Base-by-base conservation (phyloP, 441 rosid genomes). In the Pelargonium australe region DNA sequence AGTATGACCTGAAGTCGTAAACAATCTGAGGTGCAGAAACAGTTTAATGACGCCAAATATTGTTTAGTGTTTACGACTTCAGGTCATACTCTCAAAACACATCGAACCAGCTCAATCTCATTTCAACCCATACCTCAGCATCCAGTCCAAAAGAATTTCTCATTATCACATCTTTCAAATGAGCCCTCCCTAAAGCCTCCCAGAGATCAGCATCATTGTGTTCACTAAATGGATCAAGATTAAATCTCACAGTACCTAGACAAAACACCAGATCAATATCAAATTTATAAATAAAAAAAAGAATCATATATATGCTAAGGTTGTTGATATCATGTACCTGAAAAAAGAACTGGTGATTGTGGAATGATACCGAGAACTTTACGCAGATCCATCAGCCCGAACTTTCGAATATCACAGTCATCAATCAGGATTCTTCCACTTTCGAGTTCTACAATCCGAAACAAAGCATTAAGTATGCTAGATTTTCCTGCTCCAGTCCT, bases 401-500 rank as follows among this genome's bases (percentile, higher is more conserved):
- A 80, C 76, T 84, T 92, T 1, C 86, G 81, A 71, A 84, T 80
- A 72, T 92, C 90, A 73, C 84, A 86, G 51, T 79, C 89, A 77
- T 92, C 97, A 70, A 92, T 81, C 79, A 84, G 79, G 62, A 92
- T 83, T 69, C 90, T 86, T 79, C 98, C 98, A 60, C 81, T 89
- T 74, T 92, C 97, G 13, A 90, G 73, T 73, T 92, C 97, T 41
- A 90, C 98, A 68, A 92, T 90, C 41, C 98, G 84, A 68, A 92
- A 92, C 71, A 92, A 85, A 13, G 98, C 84, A 87, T 92, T 92
- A 60, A 92, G 76, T 86, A 92, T 89, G 80, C 98, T 92, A 71
- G 97, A 90, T 76, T 92, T 92, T 66, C 98, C 98, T 31, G 98
- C 98, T 7, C 98, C 98, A 11, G 98, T 92, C 77, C 98, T 89